phyloP scores from a whole-genome alignment of 2,329 filamentous ascomycete species.

The Leptographium lundbergii region DNA sequence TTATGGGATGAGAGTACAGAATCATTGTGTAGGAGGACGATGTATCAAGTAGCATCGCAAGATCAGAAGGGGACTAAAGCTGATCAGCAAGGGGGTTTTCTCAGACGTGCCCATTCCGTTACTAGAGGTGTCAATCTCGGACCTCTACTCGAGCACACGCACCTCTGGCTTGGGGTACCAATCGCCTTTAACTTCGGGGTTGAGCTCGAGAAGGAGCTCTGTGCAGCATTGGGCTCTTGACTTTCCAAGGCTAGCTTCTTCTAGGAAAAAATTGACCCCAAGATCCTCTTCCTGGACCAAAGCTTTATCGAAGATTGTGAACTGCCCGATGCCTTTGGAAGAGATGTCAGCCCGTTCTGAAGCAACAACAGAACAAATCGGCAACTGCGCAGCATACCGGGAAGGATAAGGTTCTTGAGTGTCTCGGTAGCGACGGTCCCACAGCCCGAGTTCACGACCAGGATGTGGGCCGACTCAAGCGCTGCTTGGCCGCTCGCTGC shows the following conservation, averaged over 20 bases:
- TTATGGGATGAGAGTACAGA: slow-evolving; percentile 40
- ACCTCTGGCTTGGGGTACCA: slow-evolving; percentile 45
- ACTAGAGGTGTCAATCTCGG: too few relatives aligned
- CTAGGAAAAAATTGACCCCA: slow-evolving; percentile 94
- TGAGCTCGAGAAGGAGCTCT: slow-evolving; percentile 70
- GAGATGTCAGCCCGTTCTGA: not conserved
- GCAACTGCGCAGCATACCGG: slow-evolving; percentile 39
- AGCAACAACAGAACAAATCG: not conserved
- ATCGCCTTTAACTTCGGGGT: slow-evolving; percentile 77
- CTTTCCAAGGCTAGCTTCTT: slow-evolving; percentile 63
- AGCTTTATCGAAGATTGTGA: slow-evolving; percentile 77
- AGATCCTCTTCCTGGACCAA: slow-evolving; percentile 71
- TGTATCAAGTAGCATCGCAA: slow-evolving; percentile 23
- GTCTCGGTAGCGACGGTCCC: slow-evolving; percentile 83
- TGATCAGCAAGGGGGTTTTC: not conserved
- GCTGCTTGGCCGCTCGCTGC: slow-evolving; percentile 83
- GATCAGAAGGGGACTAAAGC: slow-evolving; percentile 2
- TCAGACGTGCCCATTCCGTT: not conserved
- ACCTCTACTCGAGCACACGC: not conserved
- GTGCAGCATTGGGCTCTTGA: slow-evolving; percentile 68
- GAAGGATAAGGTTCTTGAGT: slow-evolving; percentile 92
- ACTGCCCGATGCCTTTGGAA: slow-evolving; percentile 62
- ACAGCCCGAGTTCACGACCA: slow-evolving; percentile 77
- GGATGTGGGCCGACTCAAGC: slow-evolving; percentile 80
- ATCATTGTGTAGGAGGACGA: slow-evolving; percentile 38